Evolutionary conservation across 441 rosid species (phyloP), one percentile per base, ranked within the genome.

Genomic region (Omphalea diandra): DNA sequence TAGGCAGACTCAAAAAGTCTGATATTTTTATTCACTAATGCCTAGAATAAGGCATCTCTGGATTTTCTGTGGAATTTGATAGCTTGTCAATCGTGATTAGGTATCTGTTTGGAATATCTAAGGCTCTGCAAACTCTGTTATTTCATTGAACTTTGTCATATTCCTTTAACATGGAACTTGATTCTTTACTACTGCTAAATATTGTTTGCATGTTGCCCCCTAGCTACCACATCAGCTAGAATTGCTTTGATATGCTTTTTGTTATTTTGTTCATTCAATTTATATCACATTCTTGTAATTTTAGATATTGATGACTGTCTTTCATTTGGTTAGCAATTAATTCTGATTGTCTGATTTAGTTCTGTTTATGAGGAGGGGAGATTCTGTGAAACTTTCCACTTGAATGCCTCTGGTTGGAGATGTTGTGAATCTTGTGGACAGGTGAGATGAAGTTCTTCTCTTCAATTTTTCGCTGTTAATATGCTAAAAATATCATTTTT

Each of bases 371-470:
- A 93, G 69, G 96, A 96, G 79, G 97, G 94, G 58, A 87, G 78
- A 57, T 93, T 81, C 79, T 93, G 99, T 54, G 93, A 91, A 41
- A 69, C 76, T 49, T 96, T 88, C 83, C 99, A 96, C 82, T 18
- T 4, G 62, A 78, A 74, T 75, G 92, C 86, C 74, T 46, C 89
- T 41, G 99, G 98, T 70, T 96, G 98, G 99, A 94, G 96, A 83
- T 60, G 35, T 68, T 96, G 99, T 62, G 97, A 91, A 79, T 79
- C 91, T 53, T 96, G 99, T 79, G 90, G 92, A 75, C 93, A 91
- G 97, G 99, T 91, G 59, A 76, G 83, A 61, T 70, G 73, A 70
- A 66, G 43, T 4, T 67, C 36, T 68, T 63, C 43, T 64, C 43
- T 17, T 50, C 71, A 31, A 65, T 59, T 67, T 72, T 9, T 65